A percentile compares a stretch with the other conserved stretches of the same genome.
Conservation (phyloP, 352 stramenopile species). For the Phytophthora sojae region DNA sequence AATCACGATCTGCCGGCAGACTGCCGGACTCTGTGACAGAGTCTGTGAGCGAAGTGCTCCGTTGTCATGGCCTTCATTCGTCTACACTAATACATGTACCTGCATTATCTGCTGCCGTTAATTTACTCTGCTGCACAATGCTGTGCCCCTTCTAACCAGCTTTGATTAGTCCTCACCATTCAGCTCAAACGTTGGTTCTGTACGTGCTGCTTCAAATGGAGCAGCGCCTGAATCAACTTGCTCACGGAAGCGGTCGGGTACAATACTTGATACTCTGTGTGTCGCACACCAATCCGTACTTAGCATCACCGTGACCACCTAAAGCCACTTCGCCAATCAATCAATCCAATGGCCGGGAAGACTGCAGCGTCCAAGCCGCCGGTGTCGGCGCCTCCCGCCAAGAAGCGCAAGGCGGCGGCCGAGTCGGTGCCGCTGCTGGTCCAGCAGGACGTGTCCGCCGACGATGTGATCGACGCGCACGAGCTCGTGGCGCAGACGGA, state of each 20-base stretch:
- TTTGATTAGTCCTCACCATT: neutral
- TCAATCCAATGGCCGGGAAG: slow-evolving; percentile 49
- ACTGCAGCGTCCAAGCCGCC: slow-evolving; percentile 21
- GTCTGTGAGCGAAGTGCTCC: too few relatives aligned
- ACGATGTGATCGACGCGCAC: slow-evolving; percentile 68
- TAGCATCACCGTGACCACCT: neutral
- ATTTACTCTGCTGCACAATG: too few relatives aligned
- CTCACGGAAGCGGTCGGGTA: too few relatives aligned
- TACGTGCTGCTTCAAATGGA: too few relatives aligned
- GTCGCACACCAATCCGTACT: neutral
- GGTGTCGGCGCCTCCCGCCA: slow-evolving; percentile 33
- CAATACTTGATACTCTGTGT: neutral
- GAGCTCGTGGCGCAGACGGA: slow-evolving; percentile 64
- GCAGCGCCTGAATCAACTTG: too few relatives aligned
- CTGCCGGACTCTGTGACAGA: neutral
- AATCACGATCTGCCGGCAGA: slow-evolving; percentile 4
- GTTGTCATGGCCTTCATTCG: too few relatives aligned
- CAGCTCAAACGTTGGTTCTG: neutral
- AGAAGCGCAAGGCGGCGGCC: slow-evolving; percentile 62
- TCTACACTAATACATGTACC: too few relatives aligned
- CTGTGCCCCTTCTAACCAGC: neutral
- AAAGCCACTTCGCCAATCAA: slow-evolving; percentile 11
- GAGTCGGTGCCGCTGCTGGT: slow-evolving; percentile 52
- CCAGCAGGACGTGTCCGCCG: slow-evolving; percentile 41
- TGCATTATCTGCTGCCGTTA: too few relatives aligned